A percentile compares a stretch with the other conserved stretches of the same genome.
Conservation (phyloP, 768 basidiomycete species). For the Fomitopsis pulvina region DNA sequence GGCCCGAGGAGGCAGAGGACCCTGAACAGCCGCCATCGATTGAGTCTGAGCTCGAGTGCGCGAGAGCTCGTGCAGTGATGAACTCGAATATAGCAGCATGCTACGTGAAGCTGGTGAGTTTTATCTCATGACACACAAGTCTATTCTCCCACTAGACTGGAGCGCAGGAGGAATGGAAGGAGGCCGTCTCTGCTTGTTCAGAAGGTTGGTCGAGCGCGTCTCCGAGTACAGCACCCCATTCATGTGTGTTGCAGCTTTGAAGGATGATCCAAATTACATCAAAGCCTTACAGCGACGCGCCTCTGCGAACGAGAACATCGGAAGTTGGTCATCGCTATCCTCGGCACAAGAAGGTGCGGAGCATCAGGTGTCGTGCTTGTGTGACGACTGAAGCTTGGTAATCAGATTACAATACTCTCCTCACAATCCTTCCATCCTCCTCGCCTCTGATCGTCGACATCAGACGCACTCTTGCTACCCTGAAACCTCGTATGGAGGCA, state of each 20-base stretch:
- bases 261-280: constrained; percentile 77
- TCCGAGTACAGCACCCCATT: constrained; percentile 4
- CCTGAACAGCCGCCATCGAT: constrained; percentile 16
- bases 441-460: constrained; percentile 45
- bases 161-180: constrained; percentile 68
- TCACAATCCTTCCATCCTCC: constrained; percentile 51
- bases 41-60: constrained; percentile 38
- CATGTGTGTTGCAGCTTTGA: constrained; percentile 51
- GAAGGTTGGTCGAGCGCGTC: constrained; percentile 41
- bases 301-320: constrained; percentile 70
- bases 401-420: constrained; percentile 72
- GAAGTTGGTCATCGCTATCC: constrained; percentile 77
- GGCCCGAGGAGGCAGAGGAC: constrained; percentile 9
- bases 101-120: constrained; percentile 64
- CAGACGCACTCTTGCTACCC: constrained; percentile 37
- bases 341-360: constrained; percentile 76
- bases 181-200: constrained; percentile 75
- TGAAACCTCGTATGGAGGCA: constrained; percentile 65
- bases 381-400: background rate
- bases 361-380: background rate
- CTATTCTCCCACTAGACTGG: background rate
- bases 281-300: constrained; percentile 92
- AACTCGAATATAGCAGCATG: constrained; percentile 90
- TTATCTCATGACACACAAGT: background rate
- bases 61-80: constrained; percentile 61